Evolutionary conservation across 179 eudicot genomes (phyloP), one percentile per base, ranked within the genome.

Genomic region (Pouteria campechiana): DNA sequence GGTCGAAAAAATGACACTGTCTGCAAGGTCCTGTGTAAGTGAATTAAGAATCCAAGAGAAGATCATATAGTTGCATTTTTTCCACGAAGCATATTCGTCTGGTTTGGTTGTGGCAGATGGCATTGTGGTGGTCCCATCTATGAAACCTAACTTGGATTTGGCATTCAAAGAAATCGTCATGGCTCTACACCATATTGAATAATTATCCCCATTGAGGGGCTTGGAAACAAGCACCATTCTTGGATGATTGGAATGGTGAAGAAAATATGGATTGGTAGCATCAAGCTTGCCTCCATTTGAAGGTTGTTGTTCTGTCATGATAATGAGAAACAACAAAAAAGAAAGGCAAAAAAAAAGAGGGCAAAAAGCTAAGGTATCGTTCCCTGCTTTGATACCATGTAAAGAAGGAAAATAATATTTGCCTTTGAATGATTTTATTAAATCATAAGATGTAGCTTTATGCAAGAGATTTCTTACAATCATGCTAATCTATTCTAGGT

Each of bases 161-260:
- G 30, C 9, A 9, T 27, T 27, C 30, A 27, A 27, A 27, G 30
- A 27, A 27, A 27, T 27, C 30, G 9, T 27, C 30, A 27, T 44
- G 18, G 48, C 32, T 28, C 35, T 44, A 44, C 20, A 12, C 48
- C 48, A 44, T 7, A 35, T 25, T 12, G 30, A 30, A 44, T 44
- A 44, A 19, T 17, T 44, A 28, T 44, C 22, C 7, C 48, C 48
- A 13, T 15, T 11, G 13, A 28, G 48, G 5, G 23, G 22, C 22
- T 44, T 28, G 12, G 48, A 15, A 28, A 44, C 30, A 27, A 27
- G 30, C 9, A 27, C 30, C 30, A 27, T 27, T 27, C 30, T 27
- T 27, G 30, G 30, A 27, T 27, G 30, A 27, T 27, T 27, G 30
- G 30, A 27, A 9, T 27, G 30, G 30, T 27, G 30, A 27, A 27